Conservation (phyloP, 768 basidiomycete species). For the Lactarius evosmus region DNA sequence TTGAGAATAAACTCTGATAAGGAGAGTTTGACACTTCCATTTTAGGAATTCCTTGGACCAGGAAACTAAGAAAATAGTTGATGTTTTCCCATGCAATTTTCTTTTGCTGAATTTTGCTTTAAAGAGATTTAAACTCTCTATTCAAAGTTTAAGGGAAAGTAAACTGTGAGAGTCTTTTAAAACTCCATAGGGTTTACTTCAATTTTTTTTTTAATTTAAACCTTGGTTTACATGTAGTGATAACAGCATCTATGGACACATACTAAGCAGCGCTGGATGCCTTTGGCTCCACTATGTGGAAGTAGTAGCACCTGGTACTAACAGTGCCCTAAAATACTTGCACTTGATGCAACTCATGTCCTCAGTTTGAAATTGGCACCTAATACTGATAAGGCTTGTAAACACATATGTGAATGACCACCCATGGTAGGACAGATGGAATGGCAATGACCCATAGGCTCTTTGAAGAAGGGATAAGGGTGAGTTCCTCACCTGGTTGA, state of each 20-base stretch:
- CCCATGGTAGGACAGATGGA: slow-evolving; percentile 83
- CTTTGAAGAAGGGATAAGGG: slow-evolving; percentile 44
- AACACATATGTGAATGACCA: slow-evolving; percentile 68
- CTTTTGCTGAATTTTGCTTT: too few species aligned
- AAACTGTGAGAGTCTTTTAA: too few species aligned
- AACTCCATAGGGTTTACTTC: too few species aligned
- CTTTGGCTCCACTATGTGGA: not conserved
- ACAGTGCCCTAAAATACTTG: slow-evolving; percentile 86
- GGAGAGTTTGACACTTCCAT: too few species aligned
- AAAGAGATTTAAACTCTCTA: too few species aligned
- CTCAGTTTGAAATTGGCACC: slow-evolving; percentile 60
- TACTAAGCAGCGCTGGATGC: not conserved
- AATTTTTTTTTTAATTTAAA: too few species aligned
- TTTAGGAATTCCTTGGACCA: too few species aligned
- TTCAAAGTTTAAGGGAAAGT: too few species aligned
- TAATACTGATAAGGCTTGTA: slow-evolving; percentile 67
- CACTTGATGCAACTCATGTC: slow-evolving; percentile 64
- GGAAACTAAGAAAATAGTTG: too few species aligned
- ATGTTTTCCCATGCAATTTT: too few species aligned
- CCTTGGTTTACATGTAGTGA: too few species aligned
- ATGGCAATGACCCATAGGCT: slow-evolving; percentile 78
- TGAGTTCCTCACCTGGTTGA: slow-evolving; percentile 62
- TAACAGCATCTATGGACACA: slow-evolving; percentile 63
- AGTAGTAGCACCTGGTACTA: slow-evolving; percentile 75
- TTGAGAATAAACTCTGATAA: too few species aligned